Base-by-base conservation (phyloP, 2,329 filamentous ascomycete genomes). In the Cercospora zeae-maydis region DNA sequence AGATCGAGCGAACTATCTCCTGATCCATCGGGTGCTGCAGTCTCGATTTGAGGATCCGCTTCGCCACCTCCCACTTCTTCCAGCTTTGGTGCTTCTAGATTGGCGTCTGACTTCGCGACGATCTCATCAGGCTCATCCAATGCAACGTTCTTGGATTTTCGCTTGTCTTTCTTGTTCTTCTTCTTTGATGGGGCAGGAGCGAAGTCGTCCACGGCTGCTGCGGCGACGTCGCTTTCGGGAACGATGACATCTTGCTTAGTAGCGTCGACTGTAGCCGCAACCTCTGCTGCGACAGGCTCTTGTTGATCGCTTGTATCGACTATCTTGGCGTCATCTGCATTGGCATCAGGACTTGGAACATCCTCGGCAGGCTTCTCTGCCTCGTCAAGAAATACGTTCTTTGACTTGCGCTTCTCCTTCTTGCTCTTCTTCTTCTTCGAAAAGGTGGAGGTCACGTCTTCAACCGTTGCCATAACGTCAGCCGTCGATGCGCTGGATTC, bases 161-260 rank as follows among this genome's bases (percentile, higher is more conserved):
- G 61, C 47, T 68, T 66, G 1, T 61, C 58, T 59, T 66, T 67
- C 53, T 68, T 70, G 59, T 59, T 69, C 59, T 75, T 75, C 63
- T 74, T 73, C 19, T 66, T 67, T 5, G 60, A 62, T 14, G 54
- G 39, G 37, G 55, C 42, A 53, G 54, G 45, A 11, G 51, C 33
- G 21, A 59, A 58, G 4, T 65, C 61, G 67, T 70, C 64, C 10
- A 57, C 24, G 39, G 58, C 19, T n/a, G 42, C 42, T 8, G 14
- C 21, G 2, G 27, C 42, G 27, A 24, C 21, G 2, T 49, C 42
- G 27, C 6, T 13, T 27, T 19, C 6, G 21, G 2, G 10, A 30
- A 30, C 8, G 21, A 14, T 30, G 13, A 21, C 13, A 49, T 30
- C 21, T 27, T 49, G 42, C 11, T 13, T 19, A 9, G 14, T 49